Conservation (phyloP, 441 rosid species). For the Populus trichocarpa region DNA sequence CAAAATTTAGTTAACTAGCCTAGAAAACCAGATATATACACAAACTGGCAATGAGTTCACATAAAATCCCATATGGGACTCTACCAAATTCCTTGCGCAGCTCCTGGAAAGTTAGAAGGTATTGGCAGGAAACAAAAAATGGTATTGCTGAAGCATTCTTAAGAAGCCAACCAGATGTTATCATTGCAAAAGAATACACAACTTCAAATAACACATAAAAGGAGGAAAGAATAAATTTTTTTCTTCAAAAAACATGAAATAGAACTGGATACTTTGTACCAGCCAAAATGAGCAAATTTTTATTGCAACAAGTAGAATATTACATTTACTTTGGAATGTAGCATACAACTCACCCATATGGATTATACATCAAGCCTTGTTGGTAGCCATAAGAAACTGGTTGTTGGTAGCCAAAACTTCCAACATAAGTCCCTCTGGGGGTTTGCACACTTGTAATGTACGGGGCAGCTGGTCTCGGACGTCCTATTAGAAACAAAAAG, state of each 20-base stretch:
- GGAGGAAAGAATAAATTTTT: neutral
- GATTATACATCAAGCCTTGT: constrained; percentile 75
- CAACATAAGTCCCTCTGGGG: constrained; percentile 57
- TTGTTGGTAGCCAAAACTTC: constrained; percentile 74
- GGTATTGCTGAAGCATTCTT: neutral
- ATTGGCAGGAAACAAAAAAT: neutral
- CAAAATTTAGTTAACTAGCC: neutral
- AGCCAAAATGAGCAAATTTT: neutral
- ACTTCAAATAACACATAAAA: neutral
- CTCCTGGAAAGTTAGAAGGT: neutral
- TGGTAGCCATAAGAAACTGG: constrained; percentile 68
- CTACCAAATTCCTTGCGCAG: neutral
- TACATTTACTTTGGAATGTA: neutral
- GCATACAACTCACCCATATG: constrained; percentile 70
- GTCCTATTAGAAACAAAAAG: constrained; percentile 39
- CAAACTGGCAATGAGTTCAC: neutral
- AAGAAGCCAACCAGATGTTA: neutral
- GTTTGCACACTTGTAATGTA: constrained; percentile 55
- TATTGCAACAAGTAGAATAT: neutral
- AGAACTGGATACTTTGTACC: neutral
- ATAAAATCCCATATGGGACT: neutral
- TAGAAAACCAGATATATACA: neutral
- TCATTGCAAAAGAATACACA: neutral
- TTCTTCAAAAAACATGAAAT: neutral
- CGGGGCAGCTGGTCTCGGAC: constrained; percentile 56